Percentiles rank a stretch among this genome's conserved stretches.
phyloP scores from a whole-genome alignment of 805 yeast species.

The Starmerella roubikii region DNA sequence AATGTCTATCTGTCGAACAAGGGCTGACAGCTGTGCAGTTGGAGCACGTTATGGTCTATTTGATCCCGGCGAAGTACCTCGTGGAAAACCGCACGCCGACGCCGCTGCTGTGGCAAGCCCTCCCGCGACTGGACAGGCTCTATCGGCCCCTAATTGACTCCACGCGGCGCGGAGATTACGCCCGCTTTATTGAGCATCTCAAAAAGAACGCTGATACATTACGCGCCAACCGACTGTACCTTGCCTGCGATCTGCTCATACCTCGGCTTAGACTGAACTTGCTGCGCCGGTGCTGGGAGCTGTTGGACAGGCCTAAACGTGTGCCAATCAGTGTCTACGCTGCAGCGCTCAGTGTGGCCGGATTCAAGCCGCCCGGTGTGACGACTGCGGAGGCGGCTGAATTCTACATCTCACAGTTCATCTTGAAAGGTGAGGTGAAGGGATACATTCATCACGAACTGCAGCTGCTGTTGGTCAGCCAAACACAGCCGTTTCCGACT shows the following conservation, averaged over 20 bases:
- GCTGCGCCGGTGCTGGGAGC: conserved; percentile 12
- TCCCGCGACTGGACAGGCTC: conserved; percentile 10
- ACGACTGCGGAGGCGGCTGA: conserved; percentile 12
- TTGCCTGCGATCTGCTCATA: conserved; percentile 12
- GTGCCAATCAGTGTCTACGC: conserved; percentile 7
- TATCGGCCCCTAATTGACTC: conserved; percentile 11
- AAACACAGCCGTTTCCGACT: conserved; percentile 17
- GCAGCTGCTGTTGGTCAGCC: conserved; percentile 16
- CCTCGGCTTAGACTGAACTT: conserved; percentile 10
- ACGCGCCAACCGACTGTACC: conserved; percentile 11
- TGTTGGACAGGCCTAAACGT: conserved; percentile 11
- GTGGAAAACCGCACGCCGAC: conserved; percentile 10
- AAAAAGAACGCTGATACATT: conserved; percentile 4
- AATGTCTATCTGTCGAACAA: conserved; percentile 6
- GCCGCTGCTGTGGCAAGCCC: conserved; percentile 7
- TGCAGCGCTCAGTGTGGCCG: conserved; percentile 7
- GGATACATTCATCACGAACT: conserved; percentile 18
- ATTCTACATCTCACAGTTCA: conserved; percentile 15
- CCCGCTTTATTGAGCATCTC: conserved; percentile 2
- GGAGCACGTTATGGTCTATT: conserved; percentile 13
- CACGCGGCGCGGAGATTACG: conserved; percentile 11
- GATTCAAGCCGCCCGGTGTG: conserved; percentile 1
- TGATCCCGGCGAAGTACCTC: conserved; percentile 14
- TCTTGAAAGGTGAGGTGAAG: conserved; percentile 16
- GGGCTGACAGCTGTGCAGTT: conserved; percentile 5